Evolutionary conservation across 2,329 filamentous ascomycete genomes (phyloP), one percentile per base, ranked within the genome.

Genomic region (Neonectria punicea): DNA sequence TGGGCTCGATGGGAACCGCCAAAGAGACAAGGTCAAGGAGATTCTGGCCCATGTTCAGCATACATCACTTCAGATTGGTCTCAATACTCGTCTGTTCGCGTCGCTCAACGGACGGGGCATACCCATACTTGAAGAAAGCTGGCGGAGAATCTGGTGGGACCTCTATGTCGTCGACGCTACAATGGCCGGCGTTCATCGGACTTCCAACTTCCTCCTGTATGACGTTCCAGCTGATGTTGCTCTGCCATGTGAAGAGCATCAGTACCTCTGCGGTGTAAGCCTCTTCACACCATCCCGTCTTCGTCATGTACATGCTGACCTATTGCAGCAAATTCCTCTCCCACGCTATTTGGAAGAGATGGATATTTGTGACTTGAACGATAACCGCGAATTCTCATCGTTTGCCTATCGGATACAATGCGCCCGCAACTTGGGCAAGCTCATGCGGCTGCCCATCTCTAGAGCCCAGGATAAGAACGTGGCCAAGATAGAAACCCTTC

Each of bases 121-220:
- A 63, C 84, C 88, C 0, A 83, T 93, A 2, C 76, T 94, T 2
- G 92, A 94, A 75, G 94, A 97, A 78, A 92, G 90, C 77, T 91
- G 93, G 87, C 87, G 93, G 20, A 86, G 94, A 60, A 97, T 93
- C 1, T 97, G 94, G 94, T 97, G 94, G 94, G 93, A 88, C 69
- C 75, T 89, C 10, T 94, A 91, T 73, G 86, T 93, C 16, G 86
- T 93, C 10, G 93, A 97, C 77, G 92, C 91, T 55, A 91, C 97
- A 86, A 86, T 97, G 70, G 92, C 93, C 3, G 93, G 92, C 3
- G 90, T 97, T 67, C 92, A 92, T 69, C 87, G 90, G 9, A 86
- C 88, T 65, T 91, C 90, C 41, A 90, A 87, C 58, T 92, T 93
- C 76, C 78, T 85, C n/a, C 82, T 92, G 30, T 92, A 88, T 69